Evolutionary conservation across 805 yeast species (phyloP), one percentile per base, ranked within the genome.

Genomic region (Pichia sporocuriosa): DNA sequence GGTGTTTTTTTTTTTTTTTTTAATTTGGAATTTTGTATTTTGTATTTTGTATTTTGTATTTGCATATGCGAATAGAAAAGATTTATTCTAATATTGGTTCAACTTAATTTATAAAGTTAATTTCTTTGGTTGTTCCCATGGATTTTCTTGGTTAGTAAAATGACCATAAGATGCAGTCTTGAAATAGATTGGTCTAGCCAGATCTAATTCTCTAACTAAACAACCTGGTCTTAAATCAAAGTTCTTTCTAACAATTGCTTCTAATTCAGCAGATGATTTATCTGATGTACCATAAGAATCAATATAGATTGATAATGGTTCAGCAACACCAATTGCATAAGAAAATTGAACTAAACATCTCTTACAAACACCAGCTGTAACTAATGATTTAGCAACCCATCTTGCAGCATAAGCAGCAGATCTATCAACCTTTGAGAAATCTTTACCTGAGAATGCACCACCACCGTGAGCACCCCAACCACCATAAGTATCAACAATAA

Each of bases 391-490:
- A 68, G 98, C 98, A 60, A 93, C 97, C 98, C 98, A 93, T 77
- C 98, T 88, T 59, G 98, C 98, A 62, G 98, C 97, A 67, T 93
- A 93, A 56, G 98, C 98, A 65, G 98, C 98, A 53, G 97, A 90
- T 76, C 98, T 86, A 72, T 93, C 98, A 63, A 93, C 98, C 79
- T 93, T 93, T 68, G 97, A 87, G 85, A 86, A 93, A 72, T 93
- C 98, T 79, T 93, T 93, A 71, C 98, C 98, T 52, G 96, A 84
- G 88, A 93, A 93, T 53, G 98, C 98, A 78, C 98, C 98, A 78
- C 98, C 98, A 73, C 98, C 98, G 78, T 93, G 98, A 63, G 98
- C 97, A 72, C 98, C 97, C 94, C 98, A 94, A 63, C 98, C 98
- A 76, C 98, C 98, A 75, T 93, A 93, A 53, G 98, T 95, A 72